Conservation (phyloP, 2,329 filamentous ascomycete species). For the Nemania sp. region DNA sequence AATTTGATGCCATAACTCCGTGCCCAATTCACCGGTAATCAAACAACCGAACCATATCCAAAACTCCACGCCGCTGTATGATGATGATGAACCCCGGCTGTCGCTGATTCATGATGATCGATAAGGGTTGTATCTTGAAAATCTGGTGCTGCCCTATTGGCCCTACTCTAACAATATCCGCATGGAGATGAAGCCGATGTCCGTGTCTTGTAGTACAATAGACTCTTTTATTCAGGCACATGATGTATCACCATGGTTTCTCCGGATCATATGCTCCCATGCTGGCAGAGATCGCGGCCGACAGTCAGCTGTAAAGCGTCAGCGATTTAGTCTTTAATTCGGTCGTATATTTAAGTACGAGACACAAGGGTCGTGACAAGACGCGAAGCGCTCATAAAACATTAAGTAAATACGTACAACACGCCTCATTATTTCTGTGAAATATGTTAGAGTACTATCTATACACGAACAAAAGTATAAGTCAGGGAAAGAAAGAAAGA, state of each 20-base stretch:
- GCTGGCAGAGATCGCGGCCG: slow-evolving; percentile 36
- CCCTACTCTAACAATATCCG: slow-evolving; percentile 11
- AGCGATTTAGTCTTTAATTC: neutral
- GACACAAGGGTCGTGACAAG: too few species aligned
- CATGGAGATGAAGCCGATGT: slow-evolving; percentile 1
- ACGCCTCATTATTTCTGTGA: slow-evolving; percentile 38
- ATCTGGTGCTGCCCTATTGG: slow-evolving; percentile 11
- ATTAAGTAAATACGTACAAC: slow-evolving; percentile 37
- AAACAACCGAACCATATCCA: neutral
- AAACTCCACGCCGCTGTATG: slow-evolving; percentile 17
- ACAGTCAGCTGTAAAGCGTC: slow-evolving; percentile 35
- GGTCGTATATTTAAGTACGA: too few species aligned
- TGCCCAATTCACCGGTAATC: neutral
- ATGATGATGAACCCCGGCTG: slow-evolving; percentile 7
- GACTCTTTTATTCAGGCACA: slow-evolving; percentile 26
- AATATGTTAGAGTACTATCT: slow-evolving; percentile 21
- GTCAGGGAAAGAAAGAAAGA: neutral
- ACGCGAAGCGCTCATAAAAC: too few species aligned
- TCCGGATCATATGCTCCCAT: slow-evolving; percentile 41
- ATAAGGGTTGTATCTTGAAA: slow-evolving; percentile 20
- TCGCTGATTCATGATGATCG: slow-evolving; percentile 5
- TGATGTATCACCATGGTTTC: slow-evolving; percentile 35
- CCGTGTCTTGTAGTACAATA: neutral
- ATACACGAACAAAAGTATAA: too few species aligned
- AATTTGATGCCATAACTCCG: slow-evolving; percentile 2